Evolutionary conservation across 2,329 filamentous ascomycete genomes (phyloP).

Genomic region (Fonsecaea nubica): DNA sequence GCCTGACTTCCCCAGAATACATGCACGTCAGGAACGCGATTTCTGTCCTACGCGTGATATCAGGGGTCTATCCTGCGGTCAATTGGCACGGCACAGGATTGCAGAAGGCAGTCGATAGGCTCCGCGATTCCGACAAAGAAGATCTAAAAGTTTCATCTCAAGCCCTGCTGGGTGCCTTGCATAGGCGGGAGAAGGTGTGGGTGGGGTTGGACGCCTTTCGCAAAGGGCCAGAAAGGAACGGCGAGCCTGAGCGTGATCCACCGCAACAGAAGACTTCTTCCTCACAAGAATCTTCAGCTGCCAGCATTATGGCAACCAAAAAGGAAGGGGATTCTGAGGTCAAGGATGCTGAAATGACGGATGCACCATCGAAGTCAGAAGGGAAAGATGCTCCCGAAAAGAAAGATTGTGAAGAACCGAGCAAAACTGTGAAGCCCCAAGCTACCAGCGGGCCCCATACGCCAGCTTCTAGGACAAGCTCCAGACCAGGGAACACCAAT

Average conservation of each 20-base stretch:
- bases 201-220: slow-evolving; percentile 56
- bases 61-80: slow-evolving; percentile 83
- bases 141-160: slow-evolving; percentile 58
- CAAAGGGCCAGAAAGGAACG: slow-evolving; percentile 33
- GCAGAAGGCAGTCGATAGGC: slow-evolving; percentile 50
- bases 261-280: slow-evolving; percentile 32
- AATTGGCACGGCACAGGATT: slow-evolving; percentile 77
- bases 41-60: slow-evolving; percentile 80
- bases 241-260: slow-evolving; percentile 25
- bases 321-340: slow-evolving; percentile 54
- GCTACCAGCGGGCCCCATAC: slow-evolving; percentile 25
- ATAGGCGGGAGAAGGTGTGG: slow-evolving; percentile 57
- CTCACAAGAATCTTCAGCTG: slow-evolving; percentile 39
- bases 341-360: slow-evolving; percentile 54
- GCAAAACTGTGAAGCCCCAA: slow-evolving; percentile 21
- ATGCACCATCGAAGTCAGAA: slow-evolving; percentile 41
- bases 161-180: slow-evolving; percentile 57
- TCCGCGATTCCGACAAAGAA: slow-evolving; percentile 55
- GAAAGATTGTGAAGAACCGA: slow-evolving; percentile 24
- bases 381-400: slow-evolving; percentile 30
- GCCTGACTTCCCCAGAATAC: slow-evolving; percentile 83
- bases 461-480: slow-evolving; percentile 19
- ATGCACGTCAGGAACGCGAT: slow-evolving; percentile 98
- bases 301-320: slow-evolving; percentile 40
- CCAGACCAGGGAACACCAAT: slow-evolving; percentile 24